Evolutionary conservation across 2,329 filamentous ascomycete genomes (phyloP), one percentile per base, ranked within the genome.

Genomic region (Scytalidium lignicola): DNA sequence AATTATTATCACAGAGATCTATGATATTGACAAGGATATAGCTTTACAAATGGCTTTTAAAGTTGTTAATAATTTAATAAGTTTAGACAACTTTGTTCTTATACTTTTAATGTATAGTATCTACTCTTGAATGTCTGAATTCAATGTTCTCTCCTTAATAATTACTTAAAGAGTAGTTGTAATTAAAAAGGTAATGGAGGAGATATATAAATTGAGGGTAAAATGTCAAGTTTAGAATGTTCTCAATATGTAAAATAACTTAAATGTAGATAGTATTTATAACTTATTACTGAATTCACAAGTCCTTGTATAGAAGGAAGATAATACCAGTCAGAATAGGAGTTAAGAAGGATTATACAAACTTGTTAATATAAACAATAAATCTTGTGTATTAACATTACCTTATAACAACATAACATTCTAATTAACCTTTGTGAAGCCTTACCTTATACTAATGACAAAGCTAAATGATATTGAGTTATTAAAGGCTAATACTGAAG

Each of bases 1-100:
- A 29, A 51, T 53, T 28, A 47, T 55, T 18, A 28, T 18, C 15
- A 20, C 13, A 3, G 43, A 55, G 40, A 13, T 53, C 10, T 23
- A 13, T 1, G 46, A 50, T 23, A 17, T 44, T 29, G 42, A 26
- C 5, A 43, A 19, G 21, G 32, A 51, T n/a, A 37, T 46, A 40
- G 28, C 32, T 15, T 43, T 56, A 9, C 32, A 54, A 49, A 54
- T 56, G 28, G 46, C 45, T 2, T 26, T 56, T 12, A 56, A 54
- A 43, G 46, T 42, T n/a, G 18, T 55, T 8, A 55, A 55, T 42
- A 19, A 55, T 46, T 28, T 45, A 5, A 47, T 51, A 6, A 45
- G 52, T 21, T 44, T 22, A 15, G 26, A 54, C 41, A 23, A 44
- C 22, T 20, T 56, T 29, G 26, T 54, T 22, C 46, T 39, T 17